phyloP scores from a whole-genome alignment of 768 basidiomycete genomes.

The Austroboletus eburneus region DNA sequence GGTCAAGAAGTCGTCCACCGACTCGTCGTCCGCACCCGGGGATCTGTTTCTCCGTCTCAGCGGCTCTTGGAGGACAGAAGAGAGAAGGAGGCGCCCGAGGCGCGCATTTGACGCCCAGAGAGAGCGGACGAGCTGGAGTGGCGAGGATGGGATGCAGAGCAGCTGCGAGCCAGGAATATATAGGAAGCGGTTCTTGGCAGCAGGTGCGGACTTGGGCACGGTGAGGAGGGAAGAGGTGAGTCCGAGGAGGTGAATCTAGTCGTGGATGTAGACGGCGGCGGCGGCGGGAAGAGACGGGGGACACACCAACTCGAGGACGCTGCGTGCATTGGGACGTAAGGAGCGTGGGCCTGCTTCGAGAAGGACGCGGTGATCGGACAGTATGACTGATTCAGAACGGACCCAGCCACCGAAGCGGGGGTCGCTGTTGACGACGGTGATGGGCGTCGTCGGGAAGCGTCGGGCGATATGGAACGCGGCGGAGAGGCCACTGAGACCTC shows the following conservation, averaged over 20 bases:
- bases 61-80: constrained; percentile 55
- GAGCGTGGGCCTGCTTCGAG: constrained; percentile 89
- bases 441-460: constrained; percentile 51
- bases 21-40: constrained; percentile 58
- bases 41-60: constrained; percentile 46
- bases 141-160: constrained; percentile 49
- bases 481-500: constrained; percentile 78
- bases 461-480: constrained; percentile 75
- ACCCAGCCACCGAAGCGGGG: constrained; percentile 84
- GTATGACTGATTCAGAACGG: constrained; percentile 48
- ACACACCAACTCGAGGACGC: constrained; percentile 74
- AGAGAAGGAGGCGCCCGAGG: constrained; percentile 44
- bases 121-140: constrained; percentile 35
- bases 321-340: constrained; percentile 68
- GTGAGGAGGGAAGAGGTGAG: constrained; percentile 59
- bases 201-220: constrained; percentile 60
- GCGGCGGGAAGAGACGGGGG: constrained; percentile 1
- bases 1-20: constrained; percentile 70
- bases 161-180: constrained; percentile 49
- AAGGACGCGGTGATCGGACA: constrained; percentile 43
- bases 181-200: constrained; percentile 76
- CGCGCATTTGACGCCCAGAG: constrained; percentile 29
- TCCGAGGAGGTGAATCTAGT: constrained; percentile 72
- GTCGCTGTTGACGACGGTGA: constrained; percentile 69
- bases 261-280: constrained; percentile 12